Evolutionary conservation across 2,329 filamentous ascomycete species (phyloP), one percentile per base, ranked within the genome.

Genomic region (Polytolypa hystricis): DNA sequence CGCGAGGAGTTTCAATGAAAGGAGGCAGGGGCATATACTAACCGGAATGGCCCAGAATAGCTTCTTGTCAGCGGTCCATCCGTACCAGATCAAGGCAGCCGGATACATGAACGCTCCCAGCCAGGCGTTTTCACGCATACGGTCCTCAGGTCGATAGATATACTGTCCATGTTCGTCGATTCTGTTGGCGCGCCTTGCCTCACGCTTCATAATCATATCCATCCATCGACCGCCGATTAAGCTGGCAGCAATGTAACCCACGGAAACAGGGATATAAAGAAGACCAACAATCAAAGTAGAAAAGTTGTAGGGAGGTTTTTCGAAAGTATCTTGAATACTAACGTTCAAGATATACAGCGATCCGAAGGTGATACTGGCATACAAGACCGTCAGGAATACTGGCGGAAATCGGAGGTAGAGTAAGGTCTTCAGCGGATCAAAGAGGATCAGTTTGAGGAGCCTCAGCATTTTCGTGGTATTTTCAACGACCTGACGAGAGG

Each of bases 81-180:
- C 84, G 52, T 84, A 91, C 65, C 78, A 77, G 18, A 91, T 64
- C 41, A 91, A 56, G 0, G 77, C 78, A 0, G 67, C 66, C 0
- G 84, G 84, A 47, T 81, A 87, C 30, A 87, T 47, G 3, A 76
- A 64, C 1, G 78, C 78, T 3, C 79, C 80, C 1, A 87, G 57
- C 79, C 79, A 89, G 2, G 81, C 80, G 52, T 93, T 91, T 53
- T 89, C 81, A 29, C 78, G 69, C 74, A 91, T 83, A 9, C 84
- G 73, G 55, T 93, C 84, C 58, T 91, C 84, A 0, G 84, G 84
- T 2, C 75, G 65, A 50, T 76, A 81, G 7, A 84, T 62, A 14
- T 84, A 64, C 40, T 70, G 71, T 10, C 82, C 83, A 25, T 73
- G 58, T 23, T 69, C 70, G 46, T 84, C 81, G 48, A 79, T 81